Evolutionary conservation across 2,329 filamentous ascomycete species (phyloP), one percentile per base, ranked within the genome.

Genomic region (Zasmidium cellare): DNA sequence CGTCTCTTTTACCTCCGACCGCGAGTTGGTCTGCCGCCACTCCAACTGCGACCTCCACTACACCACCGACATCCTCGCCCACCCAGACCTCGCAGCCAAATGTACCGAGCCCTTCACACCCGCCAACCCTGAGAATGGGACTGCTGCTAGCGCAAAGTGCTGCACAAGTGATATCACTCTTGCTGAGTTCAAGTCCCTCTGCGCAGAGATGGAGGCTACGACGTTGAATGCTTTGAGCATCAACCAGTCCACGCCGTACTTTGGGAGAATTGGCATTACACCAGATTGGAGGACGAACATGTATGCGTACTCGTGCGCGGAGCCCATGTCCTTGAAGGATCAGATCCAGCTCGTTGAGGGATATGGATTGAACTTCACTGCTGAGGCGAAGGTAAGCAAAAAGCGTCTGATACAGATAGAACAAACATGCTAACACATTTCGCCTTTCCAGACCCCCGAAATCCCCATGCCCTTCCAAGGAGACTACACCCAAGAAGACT

Each of bases 151-250:
- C 16, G 87, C 86, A 12, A 83, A 83, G 63, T 90, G 87, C 79
- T 90, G 87, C 78, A 89, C 87, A 2, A 85, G 81, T 65, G 88
- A 90, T 69, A 83, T 90, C 67, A 89, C 87, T 0, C 75, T 87
- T 35, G 79, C 79, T 47, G 88, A 90, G 73, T 89, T 84, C 78
- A 84, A 85, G 72, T 77, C 80, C 3, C 81, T 90, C 3, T 90
- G 87, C 74, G 82, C 82, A 67, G 89, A 89, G 75, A 89, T 88
- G 85, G 87, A 90, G 67, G 82, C 82, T 51, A 82, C 75, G 69
- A 85, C 87, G 67, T 72, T 78, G 62, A 80, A 76, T 47, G 87
- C 85, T 31, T 81, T 81, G 19, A 89, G 80, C 1, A 75, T 83
- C 0, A 71, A 77, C 38, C 81, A 84, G 63, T 55, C 7, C n/a